A percentile compares a stretch with the other conserved stretches of the same genome.
Evolutionary conservation across 1,284 basidiomycete genomes (phyloP).

Genomic region (Psilocybe mexicana): DNA sequence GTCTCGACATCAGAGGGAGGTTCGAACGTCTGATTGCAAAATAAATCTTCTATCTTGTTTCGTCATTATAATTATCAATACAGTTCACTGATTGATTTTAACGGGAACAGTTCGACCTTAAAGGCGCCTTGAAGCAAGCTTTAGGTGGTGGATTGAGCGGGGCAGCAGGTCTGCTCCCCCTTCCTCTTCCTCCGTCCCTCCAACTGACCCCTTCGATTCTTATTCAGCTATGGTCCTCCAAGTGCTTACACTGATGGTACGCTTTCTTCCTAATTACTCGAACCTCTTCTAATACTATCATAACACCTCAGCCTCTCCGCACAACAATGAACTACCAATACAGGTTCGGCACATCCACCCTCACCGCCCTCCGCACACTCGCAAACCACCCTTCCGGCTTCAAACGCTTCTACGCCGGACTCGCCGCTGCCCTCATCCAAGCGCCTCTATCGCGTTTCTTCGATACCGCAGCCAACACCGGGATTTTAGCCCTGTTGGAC

Average conservation of each 20-base stretch:
- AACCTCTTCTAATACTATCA: background rate
- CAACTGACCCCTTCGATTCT: background rate
- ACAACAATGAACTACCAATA: constrained; percentile 95
- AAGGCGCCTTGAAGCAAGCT: constrained; percentile 73
- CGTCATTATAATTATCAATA: background rate
- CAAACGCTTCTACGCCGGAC: constrained; percentile 81
- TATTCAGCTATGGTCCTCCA: constrained; percentile 82
- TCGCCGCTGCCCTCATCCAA: constrained; percentile 79
- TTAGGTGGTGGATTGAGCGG: constrained; percentile 86
- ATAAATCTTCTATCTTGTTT: no score
- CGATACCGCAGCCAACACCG: constrained; percentile 85
- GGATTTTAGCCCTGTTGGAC: constrained; percentile 74
- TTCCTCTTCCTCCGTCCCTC: background rate
- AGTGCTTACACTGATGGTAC: constrained; percentile 81
- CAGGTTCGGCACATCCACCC: constrained; percentile 77
- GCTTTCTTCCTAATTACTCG: background rate
- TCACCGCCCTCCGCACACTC: constrained; percentile 64
- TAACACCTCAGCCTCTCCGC: constrained; percentile 55
- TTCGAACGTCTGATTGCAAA: no score
- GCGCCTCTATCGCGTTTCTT: constrained; percentile 82
- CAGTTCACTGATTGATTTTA: background rate
- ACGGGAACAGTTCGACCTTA: constrained; percentile 67
- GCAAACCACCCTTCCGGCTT: constrained; percentile 74
- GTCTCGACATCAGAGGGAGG: no score
- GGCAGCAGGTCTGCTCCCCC: constrained; percentile 59